Evolutionary conservation across 257 asterid genomes (phyloP).

Genomic region (Thymus mandschuricus): DNA sequence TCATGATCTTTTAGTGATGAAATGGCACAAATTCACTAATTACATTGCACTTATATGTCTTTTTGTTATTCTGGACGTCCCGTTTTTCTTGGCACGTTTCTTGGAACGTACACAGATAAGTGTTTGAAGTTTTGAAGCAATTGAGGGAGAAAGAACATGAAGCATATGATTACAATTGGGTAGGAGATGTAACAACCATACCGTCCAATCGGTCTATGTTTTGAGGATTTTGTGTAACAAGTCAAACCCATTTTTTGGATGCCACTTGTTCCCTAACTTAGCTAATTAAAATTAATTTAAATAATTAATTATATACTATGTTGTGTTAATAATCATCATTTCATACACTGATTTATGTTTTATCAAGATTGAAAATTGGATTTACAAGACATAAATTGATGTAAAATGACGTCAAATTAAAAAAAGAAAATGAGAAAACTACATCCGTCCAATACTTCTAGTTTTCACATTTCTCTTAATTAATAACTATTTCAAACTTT

Average conservation of each 20-base stretch:
- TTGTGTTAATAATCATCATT: no score
- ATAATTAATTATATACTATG: no score
- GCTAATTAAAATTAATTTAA: conserved; percentile 5
- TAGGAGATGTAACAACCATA: conserved; percentile 61
- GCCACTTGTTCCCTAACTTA: conserved; percentile 43
- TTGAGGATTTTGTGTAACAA: conserved; percentile 26
- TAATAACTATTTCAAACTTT: neutral
- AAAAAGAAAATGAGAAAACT: neutral
- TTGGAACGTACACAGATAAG: no score
- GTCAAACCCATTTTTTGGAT: conserved; percentile 49
- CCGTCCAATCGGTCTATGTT: conserved; percentile 51
- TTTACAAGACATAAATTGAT: neutral
- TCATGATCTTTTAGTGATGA: neutral
- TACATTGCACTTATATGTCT: neutral
- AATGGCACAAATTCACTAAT: neutral
- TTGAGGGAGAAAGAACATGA: conserved; percentile 22
- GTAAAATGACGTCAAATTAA: neutral
- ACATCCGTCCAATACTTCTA: neutral
- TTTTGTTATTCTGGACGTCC: no score
- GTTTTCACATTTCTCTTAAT: no score
- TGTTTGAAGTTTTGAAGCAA: conserved; percentile 34
- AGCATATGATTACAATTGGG: conserved; percentile 52
- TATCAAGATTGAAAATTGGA: neutral
- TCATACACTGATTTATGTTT: neutral
- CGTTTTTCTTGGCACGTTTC: no score